Evolutionary conservation across 2,329 filamentous ascomycete genomes (phyloP), one percentile per base, ranked within the genome.

Genomic region (Alternaria atra): DNA sequence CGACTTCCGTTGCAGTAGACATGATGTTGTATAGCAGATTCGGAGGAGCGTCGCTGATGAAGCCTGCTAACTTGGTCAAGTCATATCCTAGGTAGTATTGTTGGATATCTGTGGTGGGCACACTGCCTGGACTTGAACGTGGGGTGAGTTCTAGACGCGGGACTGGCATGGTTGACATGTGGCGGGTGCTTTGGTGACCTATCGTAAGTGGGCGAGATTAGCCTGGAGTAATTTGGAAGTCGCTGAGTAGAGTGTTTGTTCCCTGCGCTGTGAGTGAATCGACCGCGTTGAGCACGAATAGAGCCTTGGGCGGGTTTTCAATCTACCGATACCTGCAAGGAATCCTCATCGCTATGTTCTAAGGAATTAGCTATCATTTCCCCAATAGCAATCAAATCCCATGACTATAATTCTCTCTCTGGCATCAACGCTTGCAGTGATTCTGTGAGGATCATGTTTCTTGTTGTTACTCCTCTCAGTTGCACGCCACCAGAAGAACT

Each of bases 161-260:
- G 32, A 4, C n/a, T 2, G 20, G 10, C 8, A 35, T 35, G 20
- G 5, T 23, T 5, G 46, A n/a, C 8, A 25, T 17, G 5, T 7
- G 1, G 3, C 20, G 3, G 5, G 0, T 35, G 0, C 25, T 4
- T 1, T n/a, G 23, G 17, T 23, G 7, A 2, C 6, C 7, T 2
- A 23, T n/a, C 3, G 4, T 15, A 6, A 12, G 32, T 23, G 3
- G 8, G 7, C 27, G 9, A 50, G 46, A 25, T 4, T 35, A 42
- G 13, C n/a, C 17, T 10, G 15, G 2, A 25, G 39, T 15, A 42
- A 17, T 25, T 23, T 1, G n/a, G 9, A 12, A 25, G 8, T 3
- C 17, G 10, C 39, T 7, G 2, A n/a, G 20, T 15, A 25, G 5
- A 15, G 17, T 15, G 39, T 13, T 13, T 6, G 20, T 15, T 25